Conservation (phyloP, 108 stramenopile species). For the Fistulifera pelliculosa region DNA sequence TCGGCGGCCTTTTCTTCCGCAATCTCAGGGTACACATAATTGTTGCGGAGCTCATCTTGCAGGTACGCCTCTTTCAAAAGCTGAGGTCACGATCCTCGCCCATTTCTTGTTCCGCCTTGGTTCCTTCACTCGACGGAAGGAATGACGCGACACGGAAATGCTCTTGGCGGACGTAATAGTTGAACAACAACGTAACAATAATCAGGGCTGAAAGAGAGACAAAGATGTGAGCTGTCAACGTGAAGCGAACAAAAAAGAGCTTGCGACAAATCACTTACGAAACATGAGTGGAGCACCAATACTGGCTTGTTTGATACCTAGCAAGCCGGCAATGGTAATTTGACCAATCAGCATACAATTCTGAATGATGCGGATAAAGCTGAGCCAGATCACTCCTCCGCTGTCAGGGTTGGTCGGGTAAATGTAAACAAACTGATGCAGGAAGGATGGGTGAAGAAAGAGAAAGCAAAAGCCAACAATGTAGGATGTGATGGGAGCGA, state of each 20-base stretch:
- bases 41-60: conserved; percentile 1
- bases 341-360: conserved; percentile 39
- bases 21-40: not conserved
- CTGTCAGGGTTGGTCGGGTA: conserved; percentile 53
- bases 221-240: too few species aligned
- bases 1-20: too few species aligned
- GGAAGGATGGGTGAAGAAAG: conserved; percentile 36
- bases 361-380: conserved; percentile 20
- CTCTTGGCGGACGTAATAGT: conserved; percentile 42
- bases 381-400: conserved; percentile 52
- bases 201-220: not conserved
- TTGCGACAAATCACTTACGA: conserved; percentile 1
- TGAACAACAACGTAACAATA: conserved; percentile 38
- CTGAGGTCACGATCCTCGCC: not conserved
- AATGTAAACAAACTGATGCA: conserved; percentile 59
- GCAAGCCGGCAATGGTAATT: conserved; percentile 27
- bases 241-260: too few species aligned
- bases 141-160: conserved; percentile 41
- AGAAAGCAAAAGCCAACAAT: conserved; percentile 44
- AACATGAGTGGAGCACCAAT: conserved; percentile 22
- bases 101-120: conserved; percentile 1
- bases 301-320: conserved; percentile 18
- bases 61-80: conserved; percentile 6
- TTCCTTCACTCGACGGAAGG: conserved; percentile 29
- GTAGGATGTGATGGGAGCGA: conserved; percentile 48